Base-by-base conservation (phyloP, 2,329 filamentous ascomycete species). In the Acrocalymma vagum region DNA sequence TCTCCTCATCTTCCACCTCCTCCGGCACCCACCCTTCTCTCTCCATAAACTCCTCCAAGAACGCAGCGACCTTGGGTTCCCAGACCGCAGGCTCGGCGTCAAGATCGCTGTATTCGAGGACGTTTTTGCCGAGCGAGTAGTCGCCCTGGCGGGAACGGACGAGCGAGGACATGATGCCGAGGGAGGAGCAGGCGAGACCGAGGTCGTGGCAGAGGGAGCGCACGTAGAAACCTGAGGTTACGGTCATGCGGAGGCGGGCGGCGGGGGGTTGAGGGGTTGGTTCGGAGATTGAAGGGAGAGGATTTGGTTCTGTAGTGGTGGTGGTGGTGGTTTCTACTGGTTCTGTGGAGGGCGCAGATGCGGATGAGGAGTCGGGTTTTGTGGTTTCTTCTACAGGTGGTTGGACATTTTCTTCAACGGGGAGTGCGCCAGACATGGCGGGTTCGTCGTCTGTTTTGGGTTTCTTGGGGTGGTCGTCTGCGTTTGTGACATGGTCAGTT, bases 171-270 rank as follows among this genome's bases (percentile, higher is more conserved):
- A 99, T 97, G 53, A 94, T 78, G 22, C 82, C 94, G 16, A 89
- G 84, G 9, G 90, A 95, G 36, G 82, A 84, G 10, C 96, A 79
- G 55, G 90, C 90, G 53, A 85, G 78, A 15, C 93, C 94, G 3
- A 99, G 79, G 61, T 99, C 94, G 65, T 97, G 91, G 58, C 90
- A 92, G 55, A 99, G 84, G 42, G 88, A 95, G 49, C 94, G 87
- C 10, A 99, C 92, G 69, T 99, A 99, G 77, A 96, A 99, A 25
- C 94, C 94, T 0, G 91, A 95, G 2, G 91, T 91, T 35, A 96
- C 93, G 1, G 89, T 95, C 83, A 99, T 90, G 42, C 88, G 85
- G 45, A 99, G 83, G 62, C 83, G 87, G 32, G 83, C 88, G 1
- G 93, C 94, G 1, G 93, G 84, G 74, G 65, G 77, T 9, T 45